phyloP scores from a whole-genome alignment of 306 rosid species.

The Hippophae gyantsensis region DNA sequence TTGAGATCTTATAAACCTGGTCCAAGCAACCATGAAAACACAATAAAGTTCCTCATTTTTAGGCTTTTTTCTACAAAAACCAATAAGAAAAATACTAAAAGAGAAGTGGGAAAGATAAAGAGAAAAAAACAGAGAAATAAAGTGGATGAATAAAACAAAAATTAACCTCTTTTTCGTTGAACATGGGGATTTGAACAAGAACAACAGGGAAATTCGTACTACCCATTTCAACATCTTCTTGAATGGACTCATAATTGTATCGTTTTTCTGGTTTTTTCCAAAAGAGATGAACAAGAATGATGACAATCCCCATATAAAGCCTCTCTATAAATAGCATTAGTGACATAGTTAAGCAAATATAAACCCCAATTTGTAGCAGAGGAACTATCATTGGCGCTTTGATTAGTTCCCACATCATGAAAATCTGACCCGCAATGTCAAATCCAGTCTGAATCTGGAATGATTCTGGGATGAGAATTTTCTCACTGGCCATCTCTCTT shows the following conservation, averaged over 20 bases:
- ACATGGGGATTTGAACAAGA: conserved; percentile 6
- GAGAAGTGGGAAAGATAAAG: too few relatives aligned
- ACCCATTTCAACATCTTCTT: conserved; percentile 1
- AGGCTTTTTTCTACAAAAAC: too few relatives aligned
- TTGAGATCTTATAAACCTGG: too few relatives aligned
- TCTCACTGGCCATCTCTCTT: too few relatives aligned
- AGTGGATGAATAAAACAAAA: neutral
- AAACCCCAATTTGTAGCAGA: neutral
- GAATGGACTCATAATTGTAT: neutral
- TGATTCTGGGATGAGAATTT: too few relatives aligned
- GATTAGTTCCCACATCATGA: neutral
- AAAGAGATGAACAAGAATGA: neutral
- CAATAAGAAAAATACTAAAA: too few relatives aligned
- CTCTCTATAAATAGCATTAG: conserved; percentile 1
- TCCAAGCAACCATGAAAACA: too few relatives aligned
- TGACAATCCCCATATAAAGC: neutral
- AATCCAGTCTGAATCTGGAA: too few relatives aligned
- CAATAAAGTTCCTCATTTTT: too few relatives aligned
- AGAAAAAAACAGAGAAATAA: too few relatives aligned
- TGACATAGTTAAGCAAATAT: neutral
- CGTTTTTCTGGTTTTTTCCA: neutral
- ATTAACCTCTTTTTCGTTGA: conserved; percentile 3
- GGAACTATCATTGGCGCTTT: conserved; percentile 7
- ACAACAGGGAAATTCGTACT: neutral
- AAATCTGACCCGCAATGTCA: too few relatives aligned